phyloP scores from a whole-genome alignment of 345 rosid genomes.

The Clausena lansium region DNA sequence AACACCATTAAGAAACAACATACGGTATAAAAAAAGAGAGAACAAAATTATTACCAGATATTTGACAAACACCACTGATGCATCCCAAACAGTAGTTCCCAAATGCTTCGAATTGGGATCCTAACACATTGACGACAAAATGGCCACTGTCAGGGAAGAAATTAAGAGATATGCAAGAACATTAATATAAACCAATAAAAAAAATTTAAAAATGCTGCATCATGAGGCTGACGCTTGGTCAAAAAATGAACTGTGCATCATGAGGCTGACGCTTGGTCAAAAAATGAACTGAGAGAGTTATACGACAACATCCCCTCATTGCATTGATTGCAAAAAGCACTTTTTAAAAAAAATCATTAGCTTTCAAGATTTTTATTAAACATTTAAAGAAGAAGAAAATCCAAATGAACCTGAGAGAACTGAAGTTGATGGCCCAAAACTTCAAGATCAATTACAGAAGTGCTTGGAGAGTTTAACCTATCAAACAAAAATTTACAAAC shows the following conservation, averaged over 20 bases:
- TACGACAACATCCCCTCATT: background rate
- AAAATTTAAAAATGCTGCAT: background rate
- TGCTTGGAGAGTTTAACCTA: constrained; percentile 86
- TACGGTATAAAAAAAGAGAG: background rate
- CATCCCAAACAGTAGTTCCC: constrained; percentile 99
- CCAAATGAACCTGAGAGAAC: constrained; percentile 62
- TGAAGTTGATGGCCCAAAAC: constrained; percentile 70
- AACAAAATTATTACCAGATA: constrained; percentile 50
- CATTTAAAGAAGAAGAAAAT: background rate
- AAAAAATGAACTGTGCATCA: background rate
- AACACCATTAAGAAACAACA: background rate
- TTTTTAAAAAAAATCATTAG: background rate
- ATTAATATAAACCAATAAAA: background rate
- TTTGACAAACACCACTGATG: constrained; percentile 87
- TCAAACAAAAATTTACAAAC: background rate
- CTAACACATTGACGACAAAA: constrained; percentile 39
- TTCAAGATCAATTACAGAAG: constrained; percentile 60
- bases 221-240: background rate
- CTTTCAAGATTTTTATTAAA: background rate
- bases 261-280: background rate
- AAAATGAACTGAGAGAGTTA: background rate
- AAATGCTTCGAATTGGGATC: constrained; percentile 95
- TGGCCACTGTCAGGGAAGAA: background rate
- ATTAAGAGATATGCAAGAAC: background rate
- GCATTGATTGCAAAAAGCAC: background rate